Evolutionary conservation across 257 asterid species (phyloP).

Genomic region (Catharanthus roseus): DNA sequence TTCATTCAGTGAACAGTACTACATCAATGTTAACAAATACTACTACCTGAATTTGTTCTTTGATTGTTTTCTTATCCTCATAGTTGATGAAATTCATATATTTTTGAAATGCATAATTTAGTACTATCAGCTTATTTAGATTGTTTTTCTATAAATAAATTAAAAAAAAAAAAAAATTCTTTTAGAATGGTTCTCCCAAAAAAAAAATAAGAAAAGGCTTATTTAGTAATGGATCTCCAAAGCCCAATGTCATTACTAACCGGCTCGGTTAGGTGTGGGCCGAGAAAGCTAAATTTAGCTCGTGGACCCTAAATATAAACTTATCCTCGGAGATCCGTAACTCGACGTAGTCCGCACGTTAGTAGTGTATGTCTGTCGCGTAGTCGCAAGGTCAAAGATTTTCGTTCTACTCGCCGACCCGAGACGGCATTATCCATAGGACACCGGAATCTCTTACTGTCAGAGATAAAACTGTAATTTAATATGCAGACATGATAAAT

Average conservation of each 20-base stretch:
- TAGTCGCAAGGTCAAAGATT: slow-evolving; percentile 2
- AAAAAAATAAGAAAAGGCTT: too few relatives aligned
- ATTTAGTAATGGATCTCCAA: background rate
- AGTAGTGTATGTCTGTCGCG: background rate
- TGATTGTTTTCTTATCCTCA: too few relatives aligned
- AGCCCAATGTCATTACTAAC: background rate
- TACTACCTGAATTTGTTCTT: too few relatives aligned
- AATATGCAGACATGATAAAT: too few relatives aligned
- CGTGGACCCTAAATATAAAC: background rate
- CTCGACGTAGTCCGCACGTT: background rate
- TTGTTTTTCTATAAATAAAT: too few relatives aligned
- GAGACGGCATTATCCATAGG: too few relatives aligned
- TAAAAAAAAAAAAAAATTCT: too few relatives aligned
- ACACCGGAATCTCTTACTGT: background rate
- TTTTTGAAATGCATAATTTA: too few relatives aligned
- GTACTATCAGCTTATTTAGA: background rate
- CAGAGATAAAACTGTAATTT: background rate
- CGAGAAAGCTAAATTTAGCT: background rate
- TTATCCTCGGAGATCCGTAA: background rate
- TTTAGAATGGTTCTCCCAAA: too few relatives aligned
- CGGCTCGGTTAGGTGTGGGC: background rate
- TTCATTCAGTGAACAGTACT: too few relatives aligned
- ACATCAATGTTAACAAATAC: too few relatives aligned
- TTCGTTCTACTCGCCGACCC: too few relatives aligned
- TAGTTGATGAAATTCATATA: background rate